Evolutionary conservation across 139 green algal genomes (phyloP), one percentile per base, ranked within the genome.

Genomic region (Nannochloris sp.): DNA sequence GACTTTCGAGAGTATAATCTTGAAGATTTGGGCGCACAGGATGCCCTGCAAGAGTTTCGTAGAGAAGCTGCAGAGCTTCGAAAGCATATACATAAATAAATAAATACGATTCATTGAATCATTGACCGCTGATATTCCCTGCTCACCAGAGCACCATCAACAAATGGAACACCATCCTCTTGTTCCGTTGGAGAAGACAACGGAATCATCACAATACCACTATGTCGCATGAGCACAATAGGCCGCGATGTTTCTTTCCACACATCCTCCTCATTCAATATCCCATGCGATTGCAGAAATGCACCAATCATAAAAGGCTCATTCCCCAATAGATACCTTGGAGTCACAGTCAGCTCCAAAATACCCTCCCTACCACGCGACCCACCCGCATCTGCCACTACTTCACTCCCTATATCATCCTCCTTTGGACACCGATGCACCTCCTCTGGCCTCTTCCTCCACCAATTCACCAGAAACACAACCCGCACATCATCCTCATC

Each of bases 391-490:
- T 53, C 14, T 14, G 9, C 46, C 46, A 51, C 12, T 14, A 28
- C 46, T 23, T 3, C 0, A 53, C 2, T 23, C 17, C 12, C 20
- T 8, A 20, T 9, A 53, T 53, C 45, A 51, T 51, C 46, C 10
- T 28, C 14, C 12, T 26, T 23, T 26, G 46, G 46, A 53, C 46
- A 53, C 12, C 46, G 16, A 43, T 66, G 14, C 13, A 66, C 57
- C 14, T 20, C 40, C 68, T 80, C 49, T 0, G 75, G 78, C 26
- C 63, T 65, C 20, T 63, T 17, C 6, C 25, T 13, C 81, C 81
- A 89, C 75, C 75, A 88, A 62, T 88, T 89, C 56, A 89, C 65
- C 10, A 89, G 62, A 46, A 89, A 62, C 1, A 82, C 86, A 13
- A 61, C 64, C 2, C 81, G 45, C 33, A 53, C 26, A 17, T 49